Percentiles rank a stretch among this genome's conserved stretches.
Evolutionary conservation across 108 stramenopile genomes (phyloP).

Genomic region (Skeletonema potamos): DNA sequence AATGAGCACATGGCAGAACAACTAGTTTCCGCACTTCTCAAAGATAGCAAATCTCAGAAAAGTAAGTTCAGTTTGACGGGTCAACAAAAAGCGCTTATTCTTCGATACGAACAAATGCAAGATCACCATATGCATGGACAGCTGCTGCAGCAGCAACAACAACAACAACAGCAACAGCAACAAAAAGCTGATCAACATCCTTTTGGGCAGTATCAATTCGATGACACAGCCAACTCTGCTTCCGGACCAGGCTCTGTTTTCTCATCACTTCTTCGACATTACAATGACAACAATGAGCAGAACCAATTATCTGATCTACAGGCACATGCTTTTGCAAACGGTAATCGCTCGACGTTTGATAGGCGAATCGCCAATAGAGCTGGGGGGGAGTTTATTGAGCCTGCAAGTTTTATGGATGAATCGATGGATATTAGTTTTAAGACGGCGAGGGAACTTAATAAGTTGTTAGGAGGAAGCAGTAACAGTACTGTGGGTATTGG

Average conservation of each 20-base stretch:
- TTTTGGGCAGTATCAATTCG: neutral
- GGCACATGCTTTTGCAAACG: neutral
- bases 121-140: slow-evolving; percentile 11
- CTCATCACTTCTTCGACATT: neutral
- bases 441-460: neutral
- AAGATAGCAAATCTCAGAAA: slow-evolving; percentile 7
- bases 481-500: neutral
- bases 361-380: neutral
- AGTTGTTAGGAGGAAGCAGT: neutral
- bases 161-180: neutral
- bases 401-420: neutral
- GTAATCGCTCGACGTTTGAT: neutral
- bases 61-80: slow-evolving; percentile 8
- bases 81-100: slow-evolving; percentile 11
- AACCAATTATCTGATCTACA: neutral
- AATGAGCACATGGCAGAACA: neutral
- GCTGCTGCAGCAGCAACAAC: neutral
- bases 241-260: neutral
- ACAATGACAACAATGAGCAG: neutral
- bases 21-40: neutral
- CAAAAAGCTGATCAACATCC: neutral
- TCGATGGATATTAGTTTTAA: neutral
- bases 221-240: neutral
- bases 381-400: neutral
- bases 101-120: neutral